Percentiles rank a stretch among this genome's conserved stretches.
Conservation (phyloP, 2,329 filamentous ascomycete genomes). For the Pyrenophora teres region DNA sequence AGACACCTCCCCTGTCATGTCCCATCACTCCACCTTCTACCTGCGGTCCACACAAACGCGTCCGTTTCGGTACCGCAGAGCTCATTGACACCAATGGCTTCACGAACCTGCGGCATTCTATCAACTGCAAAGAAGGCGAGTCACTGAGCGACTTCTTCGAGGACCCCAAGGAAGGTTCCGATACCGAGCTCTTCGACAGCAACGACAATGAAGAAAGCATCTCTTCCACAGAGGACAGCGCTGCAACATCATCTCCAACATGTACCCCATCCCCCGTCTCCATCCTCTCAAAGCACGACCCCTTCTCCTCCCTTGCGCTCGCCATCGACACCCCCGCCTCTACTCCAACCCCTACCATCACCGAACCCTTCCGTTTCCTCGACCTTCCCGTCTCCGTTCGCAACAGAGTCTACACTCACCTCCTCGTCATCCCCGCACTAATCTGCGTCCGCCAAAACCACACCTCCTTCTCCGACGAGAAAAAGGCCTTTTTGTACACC, state of each 20-base stretch:
- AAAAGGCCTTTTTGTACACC: constrained; percentile 20
- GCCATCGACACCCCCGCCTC: background rate
- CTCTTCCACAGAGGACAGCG: background rate
- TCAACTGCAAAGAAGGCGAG: constrained; percentile 8
- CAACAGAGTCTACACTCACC: constrained; percentile 25
- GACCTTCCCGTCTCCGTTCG: constrained; percentile 27
- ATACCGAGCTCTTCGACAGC: constrained; percentile 8
- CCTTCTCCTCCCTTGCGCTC: background rate
- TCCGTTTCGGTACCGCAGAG: constrained; percentile 7
- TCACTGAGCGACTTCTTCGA: constrained; percentile 10
- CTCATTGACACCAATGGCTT: background rate
- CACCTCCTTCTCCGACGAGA: constrained; percentile 19
- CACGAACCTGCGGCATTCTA: constrained; percentile 5
- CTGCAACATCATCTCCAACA: background rate
- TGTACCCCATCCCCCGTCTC: background rate
- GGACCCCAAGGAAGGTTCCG: constrained; percentile 12
- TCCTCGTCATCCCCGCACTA: constrained; percentile 30
- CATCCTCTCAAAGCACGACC: constrained; percentile 3
- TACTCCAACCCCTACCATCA: background rate
- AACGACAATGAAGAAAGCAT: background rate
- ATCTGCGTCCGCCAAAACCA: constrained; percentile 37
- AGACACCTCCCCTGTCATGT: constrained; percentile 16
- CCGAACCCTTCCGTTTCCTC: constrained; percentile 24
- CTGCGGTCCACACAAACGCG: constrained; percentile 11
- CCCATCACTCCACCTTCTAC: constrained; percentile 31